These are phyloP conservation scores for Aspergillus leporis DNA, from an alignment of 495 filamentous ascomycete species.

Conservation along the genomic window DNA sequence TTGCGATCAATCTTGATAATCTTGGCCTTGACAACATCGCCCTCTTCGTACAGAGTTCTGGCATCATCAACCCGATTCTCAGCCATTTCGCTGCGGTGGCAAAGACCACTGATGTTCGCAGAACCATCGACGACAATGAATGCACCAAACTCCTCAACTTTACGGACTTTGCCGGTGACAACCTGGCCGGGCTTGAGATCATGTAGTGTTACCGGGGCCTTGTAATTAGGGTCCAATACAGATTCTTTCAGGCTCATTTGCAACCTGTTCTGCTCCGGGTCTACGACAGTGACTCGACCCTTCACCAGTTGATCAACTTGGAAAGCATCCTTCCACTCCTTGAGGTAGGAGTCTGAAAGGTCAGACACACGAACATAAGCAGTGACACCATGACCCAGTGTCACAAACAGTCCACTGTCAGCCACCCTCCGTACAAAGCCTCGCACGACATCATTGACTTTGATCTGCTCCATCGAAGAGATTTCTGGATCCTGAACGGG, in stretches of 20 bases:
- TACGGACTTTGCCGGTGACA: constrained; percentile 84
- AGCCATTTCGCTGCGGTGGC: constrained; percentile 87
- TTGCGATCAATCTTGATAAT: constrained; percentile 74
- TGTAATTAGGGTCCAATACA: constrained; percentile 75
- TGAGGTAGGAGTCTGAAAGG: constrained; percentile 85
- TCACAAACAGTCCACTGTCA: constrained; percentile 83
- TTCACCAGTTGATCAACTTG: constrained; percentile 85
- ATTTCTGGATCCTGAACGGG: constrained; percentile 83
- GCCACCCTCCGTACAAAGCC: constrained; percentile 87
- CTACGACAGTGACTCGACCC: constrained; percentile 73
- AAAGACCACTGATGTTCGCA: constrained; percentile 83
- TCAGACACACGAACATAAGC: constrained; percentile 82
- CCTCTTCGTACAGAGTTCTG: constrained; percentile 78
- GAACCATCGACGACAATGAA: constrained; percentile 89
- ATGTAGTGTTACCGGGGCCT: constrained; percentile 62
- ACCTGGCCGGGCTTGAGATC: constrained; percentile 77
- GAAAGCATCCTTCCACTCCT: constrained; percentile 93
- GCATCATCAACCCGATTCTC: constrained; percentile 77
- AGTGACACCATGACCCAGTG: constrained; percentile 74
- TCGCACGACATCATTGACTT: constrained; percentile 75
- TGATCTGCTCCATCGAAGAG: constrained; percentile 63
- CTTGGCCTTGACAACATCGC: constrained; percentile 88
- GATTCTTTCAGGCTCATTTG: constrained; percentile 88
- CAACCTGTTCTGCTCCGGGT: constrained; percentile 63
- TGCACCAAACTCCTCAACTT: constrained; percentile 91